Conservation (phyloP, 768 basidiomycete species). For the Rhodosporidiobolus odoratus region DNA sequence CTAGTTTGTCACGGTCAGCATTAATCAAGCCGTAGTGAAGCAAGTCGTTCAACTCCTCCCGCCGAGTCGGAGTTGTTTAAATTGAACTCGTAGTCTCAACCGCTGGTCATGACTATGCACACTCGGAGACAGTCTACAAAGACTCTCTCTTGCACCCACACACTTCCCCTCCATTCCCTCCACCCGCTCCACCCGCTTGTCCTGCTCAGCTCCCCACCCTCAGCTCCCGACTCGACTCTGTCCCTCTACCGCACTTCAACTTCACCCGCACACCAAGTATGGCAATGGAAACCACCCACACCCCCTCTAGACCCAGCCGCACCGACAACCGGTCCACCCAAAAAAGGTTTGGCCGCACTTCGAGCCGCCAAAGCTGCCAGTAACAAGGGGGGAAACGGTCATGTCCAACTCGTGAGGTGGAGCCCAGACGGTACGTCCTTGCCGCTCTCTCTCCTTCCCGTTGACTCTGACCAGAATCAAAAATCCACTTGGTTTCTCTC, state of each 20-base stretch:
- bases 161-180: not conserved
- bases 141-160: not conserved
- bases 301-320: not conserved
- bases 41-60: too few species aligned
- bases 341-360: not conserved
- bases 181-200: not conserved
- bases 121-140: not conserved
- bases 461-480: not conserved
- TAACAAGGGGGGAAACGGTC: not conserved
- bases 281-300: conserved; percentile 6
- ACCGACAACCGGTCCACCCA: not conserved
- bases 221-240: not conserved
- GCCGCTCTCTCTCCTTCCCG: not conserved
- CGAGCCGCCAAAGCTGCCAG: not conserved
- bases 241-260: not conserved
- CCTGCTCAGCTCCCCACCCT: not conserved
- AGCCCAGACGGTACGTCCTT: not conserved
- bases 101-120: not conserved
- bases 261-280: not conserved
- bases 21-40: too few species aligned
- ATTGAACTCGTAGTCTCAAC: not conserved
- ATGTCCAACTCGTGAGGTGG: not conserved
- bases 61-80: too few species aligned
- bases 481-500: too few species aligned
- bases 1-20: too few species aligned